A percentile compares a stretch with the other conserved stretches of the same genome.
Conservation (phyloP, 2,329 filamentous ascomycete genomes). For the Penicillium sp. region DNA sequence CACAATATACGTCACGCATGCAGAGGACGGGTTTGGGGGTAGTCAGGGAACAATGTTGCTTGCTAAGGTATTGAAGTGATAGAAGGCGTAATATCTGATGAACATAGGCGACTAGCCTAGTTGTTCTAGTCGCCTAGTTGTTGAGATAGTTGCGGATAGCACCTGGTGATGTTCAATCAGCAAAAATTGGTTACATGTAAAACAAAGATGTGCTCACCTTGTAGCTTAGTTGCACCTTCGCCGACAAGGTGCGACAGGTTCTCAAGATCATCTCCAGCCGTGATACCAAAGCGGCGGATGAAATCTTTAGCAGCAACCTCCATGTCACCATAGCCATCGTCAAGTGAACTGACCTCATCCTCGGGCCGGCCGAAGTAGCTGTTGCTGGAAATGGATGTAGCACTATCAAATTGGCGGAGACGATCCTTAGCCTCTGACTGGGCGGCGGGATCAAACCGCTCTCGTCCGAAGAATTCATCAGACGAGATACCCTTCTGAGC, state of each 20-base stretch:
- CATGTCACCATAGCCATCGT: slow-evolving; percentile 81
- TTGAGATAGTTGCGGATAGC: slow-evolving; percentile 51
- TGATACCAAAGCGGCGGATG: slow-evolving; percentile 90
- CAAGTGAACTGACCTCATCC: slow-evolving; percentile 63
- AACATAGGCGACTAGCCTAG: slow-evolving; percentile 27
- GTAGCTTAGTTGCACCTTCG: slow-evolving; percentile 78
- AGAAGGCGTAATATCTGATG: slow-evolving; percentile 10
- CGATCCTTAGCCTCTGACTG: slow-evolving; percentile 83
- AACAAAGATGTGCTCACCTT: slow-evolving; percentile 53
- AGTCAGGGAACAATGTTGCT: slow-evolving; percentile 19
- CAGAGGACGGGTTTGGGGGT: slow-evolving; percentile 2
- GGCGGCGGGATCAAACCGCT: slow-evolving; percentile 73
- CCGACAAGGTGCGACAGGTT: slow-evolving; percentile 80
- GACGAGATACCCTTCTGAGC: slow-evolving; percentile 93
- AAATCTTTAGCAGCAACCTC: slow-evolving; percentile 96
- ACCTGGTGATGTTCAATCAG: slow-evolving; percentile 27
- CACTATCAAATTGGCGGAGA: slow-evolving; percentile 89
- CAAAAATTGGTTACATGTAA: background rate
- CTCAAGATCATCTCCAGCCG: slow-evolving; percentile 91
- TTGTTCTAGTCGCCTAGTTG: no score
- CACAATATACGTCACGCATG: slow-evolving; percentile 18
- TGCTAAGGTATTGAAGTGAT: slow-evolving; percentile 20
- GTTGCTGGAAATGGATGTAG: slow-evolving; percentile 88
- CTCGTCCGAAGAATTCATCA: slow-evolving; percentile 96
- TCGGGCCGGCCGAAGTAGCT: slow-evolving; percentile 95